These are phyloP conservation scores for Trametes polyzona DNA, from an alignment of 1,284 basidiomycete genomes.

Conservation along the genomic window DNA sequence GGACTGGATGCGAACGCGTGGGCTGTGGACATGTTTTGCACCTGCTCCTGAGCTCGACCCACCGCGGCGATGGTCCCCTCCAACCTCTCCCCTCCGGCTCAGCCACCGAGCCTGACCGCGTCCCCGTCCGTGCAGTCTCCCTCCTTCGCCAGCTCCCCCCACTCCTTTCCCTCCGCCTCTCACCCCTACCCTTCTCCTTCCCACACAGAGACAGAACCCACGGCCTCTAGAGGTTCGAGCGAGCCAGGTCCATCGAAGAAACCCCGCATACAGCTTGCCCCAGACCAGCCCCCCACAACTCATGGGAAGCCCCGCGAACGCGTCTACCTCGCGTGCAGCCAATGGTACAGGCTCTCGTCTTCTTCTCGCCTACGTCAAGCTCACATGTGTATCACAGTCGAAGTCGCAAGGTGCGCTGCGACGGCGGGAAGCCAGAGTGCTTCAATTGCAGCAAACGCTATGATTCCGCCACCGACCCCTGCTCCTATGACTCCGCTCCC, in stretches of 20 bases:
- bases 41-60: too few species aligned
- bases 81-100: not conserved
- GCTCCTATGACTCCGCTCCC: slow-evolving; percentile 64
- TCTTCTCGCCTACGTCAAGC: too few species aligned
- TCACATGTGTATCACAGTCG: slow-evolving; percentile 50
- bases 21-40: too few species aligned
- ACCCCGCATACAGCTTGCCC: not conserved
- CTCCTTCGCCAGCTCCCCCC: not conserved
- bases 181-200: not conserved
- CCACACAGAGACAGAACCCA: not conserved
- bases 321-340: slow-evolving; percentile 16
- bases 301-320: slow-evolving; percentile 23
- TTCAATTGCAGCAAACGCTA: slow-evolving; percentile 63
- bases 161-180: not conserved
- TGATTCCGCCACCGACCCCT: slow-evolving; percentile 26
- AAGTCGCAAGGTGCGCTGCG: slow-evolving; percentile 76
- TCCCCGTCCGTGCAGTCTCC: not conserved
- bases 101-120: not conserved
- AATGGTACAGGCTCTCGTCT: too few species aligned
- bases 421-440: slow-evolving; percentile 74
- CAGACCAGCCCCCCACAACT: slow-evolving; percentile 14
- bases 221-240: not conserved
- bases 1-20: too few species aligned
- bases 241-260: too few species aligned
- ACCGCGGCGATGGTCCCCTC: too few species aligned